Conservation (phyloP, 148 eudicot species). For the Chenopodium suecicum region DNA sequence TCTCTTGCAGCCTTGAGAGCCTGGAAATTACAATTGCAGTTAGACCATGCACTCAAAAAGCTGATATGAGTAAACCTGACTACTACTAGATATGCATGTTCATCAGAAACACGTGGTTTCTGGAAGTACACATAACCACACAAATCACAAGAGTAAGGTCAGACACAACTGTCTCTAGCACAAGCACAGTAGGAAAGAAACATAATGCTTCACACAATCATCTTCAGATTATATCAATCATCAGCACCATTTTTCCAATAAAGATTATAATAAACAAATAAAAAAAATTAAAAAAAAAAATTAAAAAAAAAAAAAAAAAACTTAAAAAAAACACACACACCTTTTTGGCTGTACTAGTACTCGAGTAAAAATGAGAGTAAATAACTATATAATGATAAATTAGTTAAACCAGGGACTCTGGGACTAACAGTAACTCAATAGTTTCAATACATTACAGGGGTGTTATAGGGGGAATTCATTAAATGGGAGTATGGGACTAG, state of each 20-base stretch:
- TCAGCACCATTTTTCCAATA: background rate
- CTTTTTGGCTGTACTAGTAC: background rate
- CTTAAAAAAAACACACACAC: too few species aligned
- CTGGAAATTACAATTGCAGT: slow-evolving; percentile 39
- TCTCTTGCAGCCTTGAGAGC: slow-evolving; percentile 74
- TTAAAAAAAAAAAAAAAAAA: too few species aligned
- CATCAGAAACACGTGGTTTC: slow-evolving; percentile 19
- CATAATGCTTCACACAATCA: background rate
- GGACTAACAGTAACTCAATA: background rate
- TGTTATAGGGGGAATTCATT: too few species aligned
- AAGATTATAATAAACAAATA: background rate
- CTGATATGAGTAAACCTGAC: slow-evolving; percentile 4
- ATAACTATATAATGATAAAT: background rate
- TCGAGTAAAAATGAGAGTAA: background rate
- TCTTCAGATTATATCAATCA: background rate
- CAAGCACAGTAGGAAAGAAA: background rate
- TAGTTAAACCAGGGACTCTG: background rate
- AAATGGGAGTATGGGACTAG: background rate
- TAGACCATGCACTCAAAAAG: slow-evolving; percentile 17
- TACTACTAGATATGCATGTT: slow-evolving; percentile 24
- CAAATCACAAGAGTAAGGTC: slow-evolving; percentile 18
- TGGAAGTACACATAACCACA: background rate
- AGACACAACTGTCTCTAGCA: background rate
- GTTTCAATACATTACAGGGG: background rate
- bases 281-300: too few species aligned